A percentile compares a stretch with the other conserved stretches of the same genome.
Conservation (phyloP, 768 basidiomycete genomes). For the Mycena alexandri region DNA sequence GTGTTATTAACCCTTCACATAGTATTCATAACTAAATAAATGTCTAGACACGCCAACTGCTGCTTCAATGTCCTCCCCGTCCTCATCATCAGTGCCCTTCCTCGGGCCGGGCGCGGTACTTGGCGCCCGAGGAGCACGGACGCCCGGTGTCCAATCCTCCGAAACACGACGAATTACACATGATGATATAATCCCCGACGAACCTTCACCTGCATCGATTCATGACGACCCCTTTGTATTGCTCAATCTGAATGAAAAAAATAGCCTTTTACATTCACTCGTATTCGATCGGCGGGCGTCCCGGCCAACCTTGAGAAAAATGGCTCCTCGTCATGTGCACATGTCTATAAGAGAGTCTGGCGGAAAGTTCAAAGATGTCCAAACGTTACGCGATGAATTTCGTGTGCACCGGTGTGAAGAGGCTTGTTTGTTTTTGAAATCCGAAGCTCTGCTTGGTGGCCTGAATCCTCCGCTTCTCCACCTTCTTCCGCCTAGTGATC, state of each 20-base stretch:
- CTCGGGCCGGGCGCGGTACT: too few relatives aligned
- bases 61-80: too few relatives aligned
- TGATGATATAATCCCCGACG: too few relatives aligned
- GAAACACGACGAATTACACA: too few relatives aligned
- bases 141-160: too few relatives aligned
- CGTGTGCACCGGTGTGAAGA: conserved; percentile 4
- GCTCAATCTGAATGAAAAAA: background rate
- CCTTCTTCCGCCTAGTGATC: too few relatives aligned
- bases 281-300: background rate
- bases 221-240: conserved; percentile 8
- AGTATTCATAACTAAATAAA: too few relatives aligned
- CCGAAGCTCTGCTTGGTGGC: conserved; percentile 8
- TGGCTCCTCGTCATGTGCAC: background rate
- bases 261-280: background rate
- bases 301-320: conserved; percentile 1
- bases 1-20: background rate
- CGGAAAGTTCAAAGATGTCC: background rate
- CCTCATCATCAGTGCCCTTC: background rate
- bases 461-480: too few relatives aligned
- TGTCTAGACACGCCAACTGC: too few relatives aligned
- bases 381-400: conserved; percentile 9
- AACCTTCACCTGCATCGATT: too few relatives aligned
- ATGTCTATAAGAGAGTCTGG: background rate
- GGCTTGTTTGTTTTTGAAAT: conserved; percentile 8
- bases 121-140: too few relatives aligned